Conservation (phyloP, 495 filamentous ascomycete genomes). For the Physcia stellaris region DNA sequence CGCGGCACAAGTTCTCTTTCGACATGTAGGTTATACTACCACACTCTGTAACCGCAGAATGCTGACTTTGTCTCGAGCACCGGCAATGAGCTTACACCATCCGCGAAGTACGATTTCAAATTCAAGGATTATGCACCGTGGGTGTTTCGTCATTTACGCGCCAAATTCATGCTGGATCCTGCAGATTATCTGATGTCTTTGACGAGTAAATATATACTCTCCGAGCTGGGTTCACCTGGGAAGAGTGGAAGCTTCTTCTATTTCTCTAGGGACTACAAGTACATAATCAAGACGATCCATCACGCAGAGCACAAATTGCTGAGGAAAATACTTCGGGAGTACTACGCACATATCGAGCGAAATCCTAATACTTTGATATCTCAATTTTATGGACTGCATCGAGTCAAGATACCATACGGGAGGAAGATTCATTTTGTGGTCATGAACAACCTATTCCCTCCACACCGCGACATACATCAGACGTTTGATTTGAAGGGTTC, state of each 20-base stretch:
- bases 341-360: conserved; percentile 82
- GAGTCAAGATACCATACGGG: conserved; percentile 96
- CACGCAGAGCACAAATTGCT: conserved; percentile 93
- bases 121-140: conserved; percentile 99
- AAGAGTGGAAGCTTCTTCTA: conserved; percentile 99
- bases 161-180: conserved; percentile 82
- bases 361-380: conserved; percentile 96
- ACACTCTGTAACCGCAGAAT: not conserved
- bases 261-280: conserved; percentile 98
- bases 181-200: conserved; percentile 97
- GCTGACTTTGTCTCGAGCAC: conserved; percentile 39
- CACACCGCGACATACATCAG: conserved; percentile 91
- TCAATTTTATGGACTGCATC: conserved; percentile 94
- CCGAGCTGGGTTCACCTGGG: conserved; percentile 89
- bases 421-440: conserved; percentile 99
- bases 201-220: conserved; percentile 97
- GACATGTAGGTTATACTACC: conserved; percentile 54
- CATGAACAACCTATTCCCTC: conserved; percentile 99
- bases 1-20: conserved; percentile 94
- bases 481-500: conserved; percentile 98
- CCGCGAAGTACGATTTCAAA: conserved; percentile 99
- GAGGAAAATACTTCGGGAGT: conserved; percentile 80
- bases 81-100: conserved; percentile 92
- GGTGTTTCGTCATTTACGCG: conserved; percentile 90
- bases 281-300: conserved; percentile 99